Conservation (phyloP, 129 eudicot genomes). For the Oenanthe sinensis region DNA sequence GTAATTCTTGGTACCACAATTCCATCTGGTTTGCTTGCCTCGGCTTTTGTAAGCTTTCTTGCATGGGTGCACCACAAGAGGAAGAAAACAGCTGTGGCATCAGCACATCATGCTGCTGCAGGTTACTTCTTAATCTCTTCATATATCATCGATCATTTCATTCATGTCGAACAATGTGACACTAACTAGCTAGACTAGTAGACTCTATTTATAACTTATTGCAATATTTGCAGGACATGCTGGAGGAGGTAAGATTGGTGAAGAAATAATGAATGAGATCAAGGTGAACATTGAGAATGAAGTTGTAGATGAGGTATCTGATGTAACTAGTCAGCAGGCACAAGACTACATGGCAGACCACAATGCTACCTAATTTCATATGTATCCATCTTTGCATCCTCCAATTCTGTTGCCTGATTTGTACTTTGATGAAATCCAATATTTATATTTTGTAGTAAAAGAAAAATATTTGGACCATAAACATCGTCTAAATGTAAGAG, state of each 20-base stretch:
- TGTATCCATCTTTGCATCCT: background rate
- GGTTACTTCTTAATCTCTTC: background rate
- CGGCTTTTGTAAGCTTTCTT: background rate
- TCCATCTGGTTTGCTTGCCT: constrained; percentile 5
- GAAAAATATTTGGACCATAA: too few relatives aligned
- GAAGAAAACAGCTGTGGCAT: background rate
- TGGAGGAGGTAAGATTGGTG: background rate
- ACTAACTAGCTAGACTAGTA: too few relatives aligned
- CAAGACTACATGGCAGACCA: background rate
- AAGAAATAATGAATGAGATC: background rate
- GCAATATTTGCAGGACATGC: background rate
- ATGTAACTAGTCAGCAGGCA: background rate
- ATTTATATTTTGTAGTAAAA: too few relatives aligned
- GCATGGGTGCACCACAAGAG: constrained; percentile 5
- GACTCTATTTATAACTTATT: background rate
- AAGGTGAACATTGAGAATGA: background rate
- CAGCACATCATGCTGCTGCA: background rate
- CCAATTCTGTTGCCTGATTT: too few relatives aligned
- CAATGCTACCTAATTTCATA: background rate
- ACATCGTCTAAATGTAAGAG: too few relatives aligned
- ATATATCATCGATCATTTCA: background rate
- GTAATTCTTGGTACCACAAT: constrained; percentile 7
- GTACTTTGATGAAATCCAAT: too few relatives aligned
- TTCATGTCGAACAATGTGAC: background rate
- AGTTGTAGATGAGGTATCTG: background rate